Evolutionary conservation across 768 basidiomycete genomes (phyloP).

Genomic region (Suillus clintonianus): DNA sequence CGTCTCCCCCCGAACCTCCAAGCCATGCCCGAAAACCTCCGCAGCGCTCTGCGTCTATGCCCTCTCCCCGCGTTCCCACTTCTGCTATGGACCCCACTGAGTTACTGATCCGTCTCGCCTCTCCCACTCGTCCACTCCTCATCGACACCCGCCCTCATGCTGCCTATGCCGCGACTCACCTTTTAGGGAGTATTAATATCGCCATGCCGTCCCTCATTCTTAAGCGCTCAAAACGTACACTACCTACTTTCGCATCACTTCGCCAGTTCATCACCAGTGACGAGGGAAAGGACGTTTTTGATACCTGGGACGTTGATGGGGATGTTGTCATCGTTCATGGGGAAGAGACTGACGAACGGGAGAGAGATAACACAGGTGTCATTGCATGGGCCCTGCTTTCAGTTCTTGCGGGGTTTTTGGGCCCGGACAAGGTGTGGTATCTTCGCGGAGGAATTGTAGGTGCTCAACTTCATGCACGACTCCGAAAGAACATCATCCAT

Average conservation of each 20-base stretch:
- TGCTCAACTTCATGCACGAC: constrained; percentile 58
- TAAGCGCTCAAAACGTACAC: constrained; percentile 69
- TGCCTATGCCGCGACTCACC: constrained; percentile 62
- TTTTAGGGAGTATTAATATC: constrained; percentile 76
- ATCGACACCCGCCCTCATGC: constrained; percentile 81
- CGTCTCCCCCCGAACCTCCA: constrained; percentile 12
- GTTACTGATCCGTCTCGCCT: constrained; percentile 51
- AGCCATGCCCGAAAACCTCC: constrained; percentile 14
- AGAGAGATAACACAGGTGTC: constrained; percentile 53
- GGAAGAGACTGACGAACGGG: constrained; percentile 72
- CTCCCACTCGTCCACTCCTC: constrained; percentile 60
- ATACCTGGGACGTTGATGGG: constrained; percentile 73
- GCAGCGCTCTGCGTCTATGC: constrained; percentile 3
- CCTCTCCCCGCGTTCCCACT: constrained; percentile 38
- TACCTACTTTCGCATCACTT: constrained; percentile 63
- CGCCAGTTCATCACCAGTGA: constrained; percentile 85
- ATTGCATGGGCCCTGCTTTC: constrained; percentile 74
- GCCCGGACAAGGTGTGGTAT: constrained; percentile 60
- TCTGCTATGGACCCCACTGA: constrained; percentile 40
- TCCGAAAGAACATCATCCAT: constrained; percentile 51
- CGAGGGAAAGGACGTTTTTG: constrained; percentile 49
- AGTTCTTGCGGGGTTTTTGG: constrained; percentile 60
- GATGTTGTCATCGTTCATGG: constrained; percentile 71
- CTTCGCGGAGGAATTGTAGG: constrained; percentile 70
- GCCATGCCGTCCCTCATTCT: constrained; percentile 90